Evolutionary conservation across 2,329 filamentous ascomycete species (phyloP).

Genomic region (Ustulina deusta): DNA sequence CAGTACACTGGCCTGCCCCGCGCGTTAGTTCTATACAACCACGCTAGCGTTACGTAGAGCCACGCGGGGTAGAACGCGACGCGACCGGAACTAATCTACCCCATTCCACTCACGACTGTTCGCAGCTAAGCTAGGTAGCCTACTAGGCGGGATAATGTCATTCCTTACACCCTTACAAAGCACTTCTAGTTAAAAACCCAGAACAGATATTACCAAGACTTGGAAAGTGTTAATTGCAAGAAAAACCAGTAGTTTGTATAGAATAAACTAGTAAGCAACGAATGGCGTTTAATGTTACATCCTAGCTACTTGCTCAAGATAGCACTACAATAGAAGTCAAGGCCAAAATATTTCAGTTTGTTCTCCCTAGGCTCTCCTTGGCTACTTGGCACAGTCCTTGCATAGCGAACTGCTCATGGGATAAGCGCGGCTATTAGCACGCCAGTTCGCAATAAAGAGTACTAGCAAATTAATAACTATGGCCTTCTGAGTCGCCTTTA

Average conservation of each 20-base stretch:
- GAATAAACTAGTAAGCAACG: neutral
- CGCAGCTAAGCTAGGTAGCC: neutral
- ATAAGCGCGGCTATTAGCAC: neutral
- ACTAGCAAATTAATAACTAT: neutral
- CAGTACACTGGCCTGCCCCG: no score
- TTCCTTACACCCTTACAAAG: no score
- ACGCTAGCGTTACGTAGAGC: no score
- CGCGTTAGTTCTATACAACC: no score
- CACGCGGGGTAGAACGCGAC: neutral
- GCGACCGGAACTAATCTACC: neutral
- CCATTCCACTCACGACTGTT: neutral
- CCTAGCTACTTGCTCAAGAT: neutral
- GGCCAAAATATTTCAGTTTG: neutral
- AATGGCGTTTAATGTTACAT: neutral
- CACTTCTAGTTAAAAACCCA: no score
- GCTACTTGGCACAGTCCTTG: conserved; percentile 6
- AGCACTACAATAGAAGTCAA: neutral
- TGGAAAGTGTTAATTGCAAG: neutral
- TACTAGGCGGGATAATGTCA: no score
- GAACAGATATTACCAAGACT: neutral
- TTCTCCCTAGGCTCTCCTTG: neutral
- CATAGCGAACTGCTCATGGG: conserved; percentile 2
- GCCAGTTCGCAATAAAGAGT: neutral
- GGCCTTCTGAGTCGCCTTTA: neutral
- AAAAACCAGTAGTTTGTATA: neutral